Evolutionary conservation across 177 flowering plant genomes (phyloP).

Genomic region (Vitis hybrid): DNA sequence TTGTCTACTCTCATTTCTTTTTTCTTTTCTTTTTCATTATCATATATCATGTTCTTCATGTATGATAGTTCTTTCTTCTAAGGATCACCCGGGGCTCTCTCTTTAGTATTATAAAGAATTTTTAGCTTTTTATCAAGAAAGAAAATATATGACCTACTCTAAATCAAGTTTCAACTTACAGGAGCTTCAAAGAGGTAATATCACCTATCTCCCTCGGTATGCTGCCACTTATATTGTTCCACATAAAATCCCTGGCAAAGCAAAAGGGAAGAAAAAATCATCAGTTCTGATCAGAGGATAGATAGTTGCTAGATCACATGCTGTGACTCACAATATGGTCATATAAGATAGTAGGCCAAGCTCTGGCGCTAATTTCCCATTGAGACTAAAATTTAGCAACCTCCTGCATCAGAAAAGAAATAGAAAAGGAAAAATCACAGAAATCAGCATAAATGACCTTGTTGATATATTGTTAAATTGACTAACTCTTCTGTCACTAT

Average conservation of each 20-base stretch:
- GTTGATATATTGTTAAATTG: no score
- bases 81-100: no score
- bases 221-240: slow-evolving; percentile 43
- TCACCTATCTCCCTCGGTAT: slow-evolving; percentile 51
- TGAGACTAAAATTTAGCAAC: slow-evolving; percentile 30
- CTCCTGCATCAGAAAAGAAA: slow-evolving; percentile 20
- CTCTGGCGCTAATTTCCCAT: slow-evolving; percentile 41
- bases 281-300: no score
- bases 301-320: no score
- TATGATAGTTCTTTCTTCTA: no score
- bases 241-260: slow-evolving; percentile 37
- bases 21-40: no score
- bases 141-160: no score
- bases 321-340: slow-evolving; percentile 30
- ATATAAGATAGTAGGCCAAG: slow-evolving; percentile 28
- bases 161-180: slow-evolving; percentile 28
- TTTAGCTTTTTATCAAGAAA: no score
- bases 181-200: slow-evolving; percentile 28
- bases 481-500: no score
- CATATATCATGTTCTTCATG: no score
- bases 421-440: neutral
- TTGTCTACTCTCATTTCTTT: no score
- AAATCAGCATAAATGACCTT: neutral
- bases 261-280: neutral
- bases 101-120: no score